Evolutionary conservation across 345 rosid genomes (phyloP).

Genomic region (Bruguiera sexangula): DNA sequence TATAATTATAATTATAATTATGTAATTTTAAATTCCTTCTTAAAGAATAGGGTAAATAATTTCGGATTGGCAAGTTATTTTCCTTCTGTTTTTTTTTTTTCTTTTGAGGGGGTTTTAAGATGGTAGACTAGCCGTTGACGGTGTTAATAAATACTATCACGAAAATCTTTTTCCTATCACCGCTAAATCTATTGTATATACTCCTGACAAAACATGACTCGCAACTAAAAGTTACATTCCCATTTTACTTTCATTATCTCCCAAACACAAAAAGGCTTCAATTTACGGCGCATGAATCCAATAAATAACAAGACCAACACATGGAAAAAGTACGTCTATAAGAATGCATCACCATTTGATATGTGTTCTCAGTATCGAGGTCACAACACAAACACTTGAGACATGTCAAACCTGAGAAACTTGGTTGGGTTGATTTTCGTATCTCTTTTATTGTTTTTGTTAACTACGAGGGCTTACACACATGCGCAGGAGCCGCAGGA

Average conservation of each 20-base stretch:
- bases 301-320: constrained; percentile 17
- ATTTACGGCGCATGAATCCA: constrained; percentile 18
- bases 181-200: background rate
- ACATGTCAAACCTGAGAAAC: constrained; percentile 5
- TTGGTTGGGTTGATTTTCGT: constrained; percentile 10
- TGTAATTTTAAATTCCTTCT: too few species aligned
- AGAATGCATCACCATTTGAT: background rate
- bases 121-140: too few species aligned
- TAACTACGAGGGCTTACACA: constrained; percentile 19
- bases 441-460: constrained; percentile 24
- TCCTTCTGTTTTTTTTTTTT: too few species aligned
- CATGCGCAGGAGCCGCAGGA: constrained; percentile 5
- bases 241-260: background rate
- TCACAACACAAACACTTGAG: background rate
- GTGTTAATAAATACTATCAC: constrained; percentile 7
- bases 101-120: too few species aligned
- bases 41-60: too few species aligned
- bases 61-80: too few species aligned
- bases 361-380: background rate
- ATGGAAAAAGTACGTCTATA: constrained; percentile 8
- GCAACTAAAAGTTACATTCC: constrained; percentile 5
- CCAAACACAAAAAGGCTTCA: background rate
- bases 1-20: too few species aligned
- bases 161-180: background rate
- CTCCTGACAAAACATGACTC: background rate